Percentiles rank a stretch among this genome's conserved stretches.
phyloP scores from a whole-genome alignment of 2,329 filamentous ascomycete genomes.

The Diaporthe longicolla region DNA sequence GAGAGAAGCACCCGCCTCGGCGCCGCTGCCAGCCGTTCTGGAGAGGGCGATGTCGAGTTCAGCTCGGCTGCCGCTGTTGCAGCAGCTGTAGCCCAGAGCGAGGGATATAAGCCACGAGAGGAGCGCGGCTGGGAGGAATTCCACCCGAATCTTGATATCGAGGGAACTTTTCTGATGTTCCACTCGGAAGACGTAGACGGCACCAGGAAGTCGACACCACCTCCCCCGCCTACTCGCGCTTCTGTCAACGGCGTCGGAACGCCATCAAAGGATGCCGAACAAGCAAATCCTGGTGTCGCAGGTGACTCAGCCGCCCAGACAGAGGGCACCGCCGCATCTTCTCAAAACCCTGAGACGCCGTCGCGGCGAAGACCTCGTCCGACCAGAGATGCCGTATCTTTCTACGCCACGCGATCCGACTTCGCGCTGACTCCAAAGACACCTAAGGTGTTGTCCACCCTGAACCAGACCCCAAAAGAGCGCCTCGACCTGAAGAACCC shows the following conservation, averaged over 20 bases:
- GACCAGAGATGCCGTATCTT: slow-evolving; percentile 65
- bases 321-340: slow-evolving; percentile 49
- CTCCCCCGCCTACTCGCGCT: slow-evolving; percentile 43
- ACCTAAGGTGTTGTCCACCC: slow-evolving; percentile 79
- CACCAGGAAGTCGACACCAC: slow-evolving; percentile 64
- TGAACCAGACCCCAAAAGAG: slow-evolving; percentile 85
- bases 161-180: slow-evolving; percentile 83
- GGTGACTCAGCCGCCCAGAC: slow-evolving; percentile 58
- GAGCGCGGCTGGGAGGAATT: slow-evolving; percentile 99
- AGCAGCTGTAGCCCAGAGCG: slow-evolving; percentile 88
- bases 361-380: slow-evolving; percentile 62
- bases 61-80: slow-evolving; percentile 91
- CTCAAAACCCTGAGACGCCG: slow-evolving; percentile 53
- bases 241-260: slow-evolving; percentile 58
- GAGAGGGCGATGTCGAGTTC: slow-evolving; percentile 76
- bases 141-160: slow-evolving; percentile 94
- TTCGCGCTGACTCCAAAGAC: slow-evolving; percentile 64
- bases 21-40: slow-evolving; percentile 61
- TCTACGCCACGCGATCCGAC: slow-evolving; percentile 67
- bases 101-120: slow-evolving; percentile 97
- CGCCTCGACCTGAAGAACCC: slow-evolving; percentile 83
- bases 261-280: slow-evolving; percentile 62
- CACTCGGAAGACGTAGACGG: slow-evolving; percentile 89
- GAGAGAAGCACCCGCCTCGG: slow-evolving; percentile 71
- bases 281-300: slow-evolving; percentile 49